Evolutionary conservation across 2,329 filamentous ascomycete genomes (phyloP).

Genomic region (Ophiostoma novo-ulmi): DNA sequence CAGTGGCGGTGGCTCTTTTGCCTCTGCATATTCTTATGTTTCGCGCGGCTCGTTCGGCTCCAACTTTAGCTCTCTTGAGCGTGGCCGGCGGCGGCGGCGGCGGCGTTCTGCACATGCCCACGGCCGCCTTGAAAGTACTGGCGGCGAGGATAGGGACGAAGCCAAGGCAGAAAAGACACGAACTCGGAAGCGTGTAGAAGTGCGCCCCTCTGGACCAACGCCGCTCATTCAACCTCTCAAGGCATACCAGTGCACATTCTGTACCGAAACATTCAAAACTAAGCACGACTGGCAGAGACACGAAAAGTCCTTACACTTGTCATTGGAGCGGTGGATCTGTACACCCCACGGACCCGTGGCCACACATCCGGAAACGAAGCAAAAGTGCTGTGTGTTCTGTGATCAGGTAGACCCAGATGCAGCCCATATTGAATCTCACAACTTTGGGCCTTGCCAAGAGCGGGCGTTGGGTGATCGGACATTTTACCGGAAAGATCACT

Average conservation of each 20-base stretch:
- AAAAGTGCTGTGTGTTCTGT: slow-evolving; percentile 56
- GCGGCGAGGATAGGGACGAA: neutral
- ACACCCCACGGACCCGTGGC: slow-evolving; percentile 52
- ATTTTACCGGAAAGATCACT: slow-evolving; percentile 62
- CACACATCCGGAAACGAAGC: slow-evolving; percentile 55
- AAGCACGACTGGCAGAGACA: slow-evolving; percentile 68
- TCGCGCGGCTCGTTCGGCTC: slow-evolving; percentile 55
- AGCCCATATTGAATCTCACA: slow-evolving; percentile 54
- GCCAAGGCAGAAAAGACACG: neutral
- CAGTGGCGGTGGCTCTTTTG: slow-evolving; percentile 50
- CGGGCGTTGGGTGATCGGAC: slow-evolving; percentile 57
- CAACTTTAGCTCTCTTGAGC: slow-evolving; percentile 44
- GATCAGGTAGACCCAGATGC: slow-evolving; percentile 51
- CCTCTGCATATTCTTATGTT: slow-evolving; percentile 54
- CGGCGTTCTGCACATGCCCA: slow-evolving; percentile 38
- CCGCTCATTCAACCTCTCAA: slow-evolving; percentile 43
- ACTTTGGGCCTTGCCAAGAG: slow-evolving; percentile 61
- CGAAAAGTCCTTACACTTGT: slow-evolving; percentile 62
- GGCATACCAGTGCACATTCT: slow-evolving; percentile 64
- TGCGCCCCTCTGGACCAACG: slow-evolving; percentile 24
- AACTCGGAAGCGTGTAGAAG: slow-evolving; percentile 34
- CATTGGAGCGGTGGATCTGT: slow-evolving; percentile 62
- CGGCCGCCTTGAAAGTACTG: neutral
- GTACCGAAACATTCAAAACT: slow-evolving; percentile 61
- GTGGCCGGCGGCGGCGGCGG: slow-evolving; percentile 48